Base-by-base conservation (phyloP, 2,329 filamentous ascomycete species). In the Aspergillus hortae region DNA sequence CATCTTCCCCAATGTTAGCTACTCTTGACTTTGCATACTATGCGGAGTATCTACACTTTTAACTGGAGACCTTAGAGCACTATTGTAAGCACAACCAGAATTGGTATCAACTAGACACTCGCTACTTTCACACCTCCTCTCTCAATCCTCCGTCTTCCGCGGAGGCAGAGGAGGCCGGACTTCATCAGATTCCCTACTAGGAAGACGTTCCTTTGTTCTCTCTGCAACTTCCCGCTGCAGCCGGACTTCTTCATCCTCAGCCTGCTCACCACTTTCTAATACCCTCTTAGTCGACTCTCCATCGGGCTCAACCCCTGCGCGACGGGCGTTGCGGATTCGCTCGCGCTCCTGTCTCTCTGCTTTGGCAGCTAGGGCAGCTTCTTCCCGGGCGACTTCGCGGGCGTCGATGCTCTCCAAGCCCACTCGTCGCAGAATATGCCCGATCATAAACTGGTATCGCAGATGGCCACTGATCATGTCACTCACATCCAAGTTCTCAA, bases 381-480 rank as follows among this genome's bases (percentile, higher is more conserved):
- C 69, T 56, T 78, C 75, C 7, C 67, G 67, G n/a, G 74, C 69
- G 1, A 77, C 64, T 44, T 77, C 74, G 5, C 61, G 61, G 17
- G 69, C 63, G 52, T 83, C 77, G 48, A 89, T 68, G 61, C 88
- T 83, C 61, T 90, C 87, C 74, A 88, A 87, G 1, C 83, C 81
- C 47, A 90, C 80, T 42, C 82, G 82, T 54, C 80, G 78, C 27
- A 94, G 73, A 53, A 92, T 85, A 41, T 74, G 79, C 14, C 87
- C 86, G 7, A 86, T 76, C 46, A 90, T 74, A 62, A 81, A 82
- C 53, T 86, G 82, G 66, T 92, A 92, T 59, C 84, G 79, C 53
- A 89, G 69, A 70, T 92, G 89, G 14, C 85, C 86, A 57, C 76
- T 83, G 48, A 89, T 80, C 57, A 85, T 77, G 49, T 84, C 79